These are phyloP conservation scores for Calonectria honghensis DNA, from an alignment of 2,329 filamentous ascomycete species.

Conservation along the genomic window DNA sequence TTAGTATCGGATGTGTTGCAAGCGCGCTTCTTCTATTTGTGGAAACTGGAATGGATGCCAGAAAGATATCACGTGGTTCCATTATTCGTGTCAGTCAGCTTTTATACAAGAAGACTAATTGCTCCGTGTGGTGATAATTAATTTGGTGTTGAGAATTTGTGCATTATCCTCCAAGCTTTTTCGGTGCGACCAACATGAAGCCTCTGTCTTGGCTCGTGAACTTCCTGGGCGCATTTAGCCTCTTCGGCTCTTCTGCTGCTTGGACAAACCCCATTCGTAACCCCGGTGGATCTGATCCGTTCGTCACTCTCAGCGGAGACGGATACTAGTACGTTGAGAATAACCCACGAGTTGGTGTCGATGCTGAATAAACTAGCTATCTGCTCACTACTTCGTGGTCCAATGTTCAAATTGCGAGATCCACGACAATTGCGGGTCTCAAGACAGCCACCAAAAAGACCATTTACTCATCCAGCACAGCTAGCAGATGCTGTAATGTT, in stretches of 20 bases:
- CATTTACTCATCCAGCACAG: conserved; percentile 20
- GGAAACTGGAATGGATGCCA: background rate
- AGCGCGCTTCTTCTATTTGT: conserved; percentile 20
- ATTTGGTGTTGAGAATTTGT: background rate
- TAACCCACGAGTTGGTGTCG: background rate
- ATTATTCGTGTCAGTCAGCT: background rate
- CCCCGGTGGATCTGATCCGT: conserved; percentile 13
- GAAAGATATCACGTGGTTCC: background rate
- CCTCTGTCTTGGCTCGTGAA: conserved; percentile 5
- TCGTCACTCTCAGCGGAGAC: conserved; percentile 8
- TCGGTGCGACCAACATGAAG: background rate
- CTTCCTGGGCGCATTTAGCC: background rate
- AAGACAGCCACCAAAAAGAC: conserved; percentile 22
- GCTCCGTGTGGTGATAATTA: background rate
- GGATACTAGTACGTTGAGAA: conserved; percentile 4
- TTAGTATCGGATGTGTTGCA: background rate
- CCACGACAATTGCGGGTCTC: background rate
- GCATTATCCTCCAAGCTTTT: background rate
- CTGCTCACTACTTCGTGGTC: conserved; percentile 12
- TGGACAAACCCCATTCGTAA: conserved; percentile 21
- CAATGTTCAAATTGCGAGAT: conserved; percentile 20
- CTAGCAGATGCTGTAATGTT: conserved; percentile 24
- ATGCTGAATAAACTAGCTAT: conserved; percentile 1
- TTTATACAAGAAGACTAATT: conserved; percentile 3
- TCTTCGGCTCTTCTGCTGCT: conserved; percentile 6